Percentiles rank a stretch among this genome's conserved stretches.
phyloP scores from a whole-genome alignment of 805 yeast genomes.

The Hanseniaspora lachancei region DNA sequence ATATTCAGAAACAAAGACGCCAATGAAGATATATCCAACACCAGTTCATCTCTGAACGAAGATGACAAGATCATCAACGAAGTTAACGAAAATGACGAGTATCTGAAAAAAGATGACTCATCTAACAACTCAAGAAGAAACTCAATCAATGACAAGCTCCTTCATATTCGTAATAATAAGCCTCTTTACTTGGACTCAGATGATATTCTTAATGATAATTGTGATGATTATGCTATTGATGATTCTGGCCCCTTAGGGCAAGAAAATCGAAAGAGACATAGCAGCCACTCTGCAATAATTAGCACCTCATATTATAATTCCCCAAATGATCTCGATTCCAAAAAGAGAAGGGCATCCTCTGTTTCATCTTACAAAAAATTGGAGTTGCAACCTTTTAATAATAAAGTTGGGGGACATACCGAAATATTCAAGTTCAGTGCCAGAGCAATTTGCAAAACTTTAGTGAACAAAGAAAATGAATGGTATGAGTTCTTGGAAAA shows the following conservation, averaged over 20 bases:
- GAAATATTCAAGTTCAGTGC: conserved; percentile 87
- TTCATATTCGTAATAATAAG: conserved; percentile 15
- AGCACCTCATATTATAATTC: not conserved
- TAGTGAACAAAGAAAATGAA: conserved; percentile 75
- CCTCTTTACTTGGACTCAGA: conserved; percentile 10
- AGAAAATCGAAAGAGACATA: conserved; percentile 8
- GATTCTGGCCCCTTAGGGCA: not conserved
- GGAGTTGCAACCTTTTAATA: conserved; percentile 78
- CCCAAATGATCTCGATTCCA: conserved; percentile 13
- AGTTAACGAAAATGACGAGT: not conserved
- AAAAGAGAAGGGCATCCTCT: conserved; percentile 23
- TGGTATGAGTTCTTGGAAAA: conserved; percentile 86
- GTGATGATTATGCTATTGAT: not conserved
- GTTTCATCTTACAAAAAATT: not conserved
- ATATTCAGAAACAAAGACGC: conserved; percentile 24
- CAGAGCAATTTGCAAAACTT: conserved; percentile 85
- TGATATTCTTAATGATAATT: conserved; percentile 4
- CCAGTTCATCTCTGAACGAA: not conserved
- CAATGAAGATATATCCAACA: conserved; percentile 12
- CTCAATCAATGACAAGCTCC: not conserved
- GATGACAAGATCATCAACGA: not conserved
- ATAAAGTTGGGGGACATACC: conserved; percentile 96
- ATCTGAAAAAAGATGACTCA: not conserved
- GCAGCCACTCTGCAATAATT: not conserved
- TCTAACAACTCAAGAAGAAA: not conserved